phyloP scores from a whole-genome alignment of 352 stramenopile genomes.

The Phytophthora parvispora region DNA sequence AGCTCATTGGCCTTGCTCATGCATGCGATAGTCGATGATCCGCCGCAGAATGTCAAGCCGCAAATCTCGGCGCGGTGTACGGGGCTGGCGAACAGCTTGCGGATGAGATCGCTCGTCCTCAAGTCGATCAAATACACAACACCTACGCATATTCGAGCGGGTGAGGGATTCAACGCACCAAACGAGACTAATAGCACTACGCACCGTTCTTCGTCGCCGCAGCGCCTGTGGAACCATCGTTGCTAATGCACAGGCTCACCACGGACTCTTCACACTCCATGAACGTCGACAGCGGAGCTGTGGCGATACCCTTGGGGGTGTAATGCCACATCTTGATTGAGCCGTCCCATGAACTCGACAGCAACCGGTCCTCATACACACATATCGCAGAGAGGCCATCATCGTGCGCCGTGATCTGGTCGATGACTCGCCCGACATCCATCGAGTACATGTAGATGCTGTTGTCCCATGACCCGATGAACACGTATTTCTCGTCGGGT shows the following conservation, averaged over 20 bases:
- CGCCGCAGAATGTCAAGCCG: slow-evolving; percentile 73
- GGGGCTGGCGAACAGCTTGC: slow-evolving; percentile 66
- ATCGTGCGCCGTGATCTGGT: slow-evolving; percentile 86
- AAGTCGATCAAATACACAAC: slow-evolving; percentile 82
- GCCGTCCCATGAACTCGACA: slow-evolving; percentile 82
- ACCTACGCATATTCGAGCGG: slow-evolving; percentile 27
- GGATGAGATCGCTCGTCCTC: slow-evolving; percentile 69
- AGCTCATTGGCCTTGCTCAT: slow-evolving; percentile 81
- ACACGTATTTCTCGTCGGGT: slow-evolving; percentile 85
- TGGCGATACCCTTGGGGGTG: slow-evolving; percentile 71
- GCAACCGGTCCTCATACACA: slow-evolving; percentile 78
- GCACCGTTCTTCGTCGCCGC: slow-evolving; percentile 75
- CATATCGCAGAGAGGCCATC: slow-evolving; percentile 81
- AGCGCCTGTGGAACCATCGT: slow-evolving; percentile 65
- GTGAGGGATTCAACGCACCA: background rate
- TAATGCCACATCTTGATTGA: slow-evolving; percentile 89
- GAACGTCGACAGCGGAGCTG: slow-evolving; percentile 69
- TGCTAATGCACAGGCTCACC: slow-evolving; percentile 72
- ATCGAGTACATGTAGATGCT: slow-evolving; percentile 92
- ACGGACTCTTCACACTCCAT: slow-evolving; percentile 86
- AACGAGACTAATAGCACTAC: slow-evolving; percentile 2
- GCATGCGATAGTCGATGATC: slow-evolving; percentile 60
- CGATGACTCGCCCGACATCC: slow-evolving; percentile 81
- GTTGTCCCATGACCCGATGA: slow-evolving; percentile 87
- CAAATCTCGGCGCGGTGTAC: slow-evolving; percentile 66